Evolutionary conservation across 2,329 filamentous ascomycete genomes (phyloP).

Genomic region (Elsinoe necatrix): DNA sequence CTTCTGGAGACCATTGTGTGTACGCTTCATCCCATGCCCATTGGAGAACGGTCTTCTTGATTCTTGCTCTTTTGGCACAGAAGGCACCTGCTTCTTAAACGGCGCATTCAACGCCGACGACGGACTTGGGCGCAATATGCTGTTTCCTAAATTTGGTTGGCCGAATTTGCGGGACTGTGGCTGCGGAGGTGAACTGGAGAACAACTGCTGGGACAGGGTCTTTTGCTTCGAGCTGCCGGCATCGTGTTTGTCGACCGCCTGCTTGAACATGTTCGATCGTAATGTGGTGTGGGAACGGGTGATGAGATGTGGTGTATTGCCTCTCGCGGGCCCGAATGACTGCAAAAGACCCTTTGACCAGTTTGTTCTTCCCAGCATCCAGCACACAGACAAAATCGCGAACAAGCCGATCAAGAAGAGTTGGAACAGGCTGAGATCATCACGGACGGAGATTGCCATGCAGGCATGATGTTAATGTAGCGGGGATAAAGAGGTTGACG

Average conservation of each 20-base stretch:
- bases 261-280: slow-evolving; percentile 8
- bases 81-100: slow-evolving; percentile 19
- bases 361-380: slow-evolving; percentile 11
- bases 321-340: slow-evolving; percentile 3
- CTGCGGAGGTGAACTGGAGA: slow-evolving; percentile 49
- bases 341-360: slow-evolving; percentile 15
- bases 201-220: slow-evolving; percentile 44
- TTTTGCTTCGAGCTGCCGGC: slow-evolving; percentile 21
- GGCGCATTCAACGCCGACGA: slow-evolving; percentile 24
- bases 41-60: neutral
- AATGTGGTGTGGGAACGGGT: neutral
- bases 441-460: slow-evolving; percentile 11
- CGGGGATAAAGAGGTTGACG: neutral
- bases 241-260: slow-evolving; percentile 17
- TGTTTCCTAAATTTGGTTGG: slow-evolving; percentile 28
- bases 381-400: neutral
- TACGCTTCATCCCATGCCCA: slow-evolving; percentile 36
- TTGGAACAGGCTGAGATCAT: neutral
- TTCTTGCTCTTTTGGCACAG: neutral
- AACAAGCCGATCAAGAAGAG: neutral
- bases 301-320: neutral
- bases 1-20: slow-evolving; percentile 40
- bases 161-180: slow-evolving; percentile 35
- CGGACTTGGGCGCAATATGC: slow-evolving; percentile 28
- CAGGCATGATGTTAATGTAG: neutral